Evolutionary conservation across 257 asterid species (phyloP).

Genomic region (Solanum etuberosum): DNA sequence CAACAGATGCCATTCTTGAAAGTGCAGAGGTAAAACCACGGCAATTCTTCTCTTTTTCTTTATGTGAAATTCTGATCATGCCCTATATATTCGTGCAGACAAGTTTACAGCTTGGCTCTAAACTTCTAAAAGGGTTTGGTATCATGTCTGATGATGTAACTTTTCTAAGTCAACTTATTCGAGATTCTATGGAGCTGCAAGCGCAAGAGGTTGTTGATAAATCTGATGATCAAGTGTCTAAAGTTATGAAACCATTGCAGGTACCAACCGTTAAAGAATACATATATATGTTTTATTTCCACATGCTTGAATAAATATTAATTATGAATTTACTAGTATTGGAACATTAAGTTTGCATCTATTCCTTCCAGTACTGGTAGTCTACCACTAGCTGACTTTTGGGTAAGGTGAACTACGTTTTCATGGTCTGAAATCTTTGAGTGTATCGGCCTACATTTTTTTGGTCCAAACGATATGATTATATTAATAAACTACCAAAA

Average conservation of each 20-base stretch:
- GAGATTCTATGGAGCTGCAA: slow-evolving; percentile 91
- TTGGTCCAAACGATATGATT: background rate
- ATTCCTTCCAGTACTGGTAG: background rate
- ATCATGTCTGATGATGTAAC: slow-evolving; percentile 92
- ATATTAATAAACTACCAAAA: background rate
- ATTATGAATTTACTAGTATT: background rate
- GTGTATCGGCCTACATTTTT: background rate
- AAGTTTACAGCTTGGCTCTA: slow-evolving; percentile 96
- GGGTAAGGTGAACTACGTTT: background rate
- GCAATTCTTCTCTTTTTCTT: background rate
- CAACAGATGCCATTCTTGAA: slow-evolving; percentile 92
- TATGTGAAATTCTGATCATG: slow-evolving; percentile 8
- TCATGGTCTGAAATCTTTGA: background rate
- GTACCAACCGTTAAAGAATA: slow-evolving; percentile 15
- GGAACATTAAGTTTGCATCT: background rate
- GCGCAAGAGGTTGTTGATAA: slow-evolving; percentile 61
- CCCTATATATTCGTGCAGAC: slow-evolving; percentile 39
- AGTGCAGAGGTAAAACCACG: slow-evolving; percentile 62
- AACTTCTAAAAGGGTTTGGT: slow-evolving; percentile 81
- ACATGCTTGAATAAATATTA: background rate
- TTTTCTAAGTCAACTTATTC: slow-evolving; percentile 57
- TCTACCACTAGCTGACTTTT: background rate
- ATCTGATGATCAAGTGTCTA: slow-evolving; percentile 37
- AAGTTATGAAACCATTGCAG: slow-evolving; percentile 74
- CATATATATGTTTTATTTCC: background rate